A percentile compares a stretch with the other conserved stretches of the same genome.
phyloP scores from a whole-genome alignment of 257 asterid genomes.

The Ilex asprella region DNA sequence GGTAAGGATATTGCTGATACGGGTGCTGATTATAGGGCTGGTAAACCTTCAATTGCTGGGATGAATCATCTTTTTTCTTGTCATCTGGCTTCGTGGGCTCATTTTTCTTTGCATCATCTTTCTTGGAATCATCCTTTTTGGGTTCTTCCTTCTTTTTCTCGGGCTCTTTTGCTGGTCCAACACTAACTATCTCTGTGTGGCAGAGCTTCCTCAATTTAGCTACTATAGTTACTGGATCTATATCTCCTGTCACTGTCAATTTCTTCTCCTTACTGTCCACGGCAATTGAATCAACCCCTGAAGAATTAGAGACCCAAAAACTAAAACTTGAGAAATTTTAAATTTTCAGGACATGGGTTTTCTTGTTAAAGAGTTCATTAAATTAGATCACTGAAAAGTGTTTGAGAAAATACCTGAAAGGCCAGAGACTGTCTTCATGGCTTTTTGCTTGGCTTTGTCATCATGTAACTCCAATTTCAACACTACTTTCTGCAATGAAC shows the following conservation, averaged over 20 bases:
- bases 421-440: constrained; percentile 24
- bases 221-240: constrained; percentile 58
- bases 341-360: background rate
- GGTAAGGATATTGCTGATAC: background rate
- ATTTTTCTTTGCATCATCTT: constrained; percentile 37
- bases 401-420: constrained; percentile 14
- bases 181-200: constrained; percentile 42
- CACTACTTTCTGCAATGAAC: constrained; percentile 23
- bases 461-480: constrained; percentile 21
- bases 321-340: background rate
- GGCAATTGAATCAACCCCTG: background rate
- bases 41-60: background rate
- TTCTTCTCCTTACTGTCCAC: constrained; percentile 37
- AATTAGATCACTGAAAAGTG: background rate
- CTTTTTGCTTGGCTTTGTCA: constrained; percentile 22
- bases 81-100: no score
- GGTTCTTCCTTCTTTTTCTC: constrained; percentile 58
- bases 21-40: constrained; percentile 13
- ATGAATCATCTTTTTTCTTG: constrained; percentile 26
- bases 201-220: constrained; percentile 57
- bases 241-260: constrained; percentile 52
- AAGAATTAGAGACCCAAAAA: background rate
- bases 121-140: constrained; percentile 36
- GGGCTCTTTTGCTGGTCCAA: constrained; percentile 80
- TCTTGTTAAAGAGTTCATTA: background rate